Percentiles rank a stretch among this genome's conserved stretches.
Conservation (phyloP, 108 stramenopile genomes). For the Mayamaea pseudoterrestris region DNA sequence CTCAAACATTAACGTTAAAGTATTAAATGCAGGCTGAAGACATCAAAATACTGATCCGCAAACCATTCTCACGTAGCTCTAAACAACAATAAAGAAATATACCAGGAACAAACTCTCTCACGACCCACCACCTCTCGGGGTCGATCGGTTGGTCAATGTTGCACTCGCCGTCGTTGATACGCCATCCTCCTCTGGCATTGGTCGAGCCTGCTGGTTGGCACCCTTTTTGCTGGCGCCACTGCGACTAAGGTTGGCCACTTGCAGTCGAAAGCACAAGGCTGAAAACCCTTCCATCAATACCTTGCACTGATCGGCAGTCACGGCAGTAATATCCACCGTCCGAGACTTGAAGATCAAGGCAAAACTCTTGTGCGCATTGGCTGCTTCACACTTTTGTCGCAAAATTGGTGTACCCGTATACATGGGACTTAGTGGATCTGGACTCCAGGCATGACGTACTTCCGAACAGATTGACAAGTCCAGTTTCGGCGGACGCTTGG, state of each 20-base stretch:
- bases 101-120: too few relatives aligned
- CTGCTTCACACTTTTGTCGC: constrained; percentile 81
- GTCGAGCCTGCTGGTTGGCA: constrained; percentile 11
- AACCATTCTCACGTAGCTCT: too few relatives aligned
- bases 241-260: constrained; percentile 66
- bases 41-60: too few relatives aligned
- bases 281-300: constrained; percentile 86
- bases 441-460: constrained; percentile 84
- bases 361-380: constrained; percentile 83
- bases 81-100: too few relatives aligned
- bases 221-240: constrained; percentile 17
- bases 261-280: constrained; percentile 77
- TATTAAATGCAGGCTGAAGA: too few relatives aligned
- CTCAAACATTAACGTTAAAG: too few relatives aligned
- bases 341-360: constrained; percentile 77
- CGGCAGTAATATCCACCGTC: constrained; percentile 83
- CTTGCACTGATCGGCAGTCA: constrained; percentile 88
- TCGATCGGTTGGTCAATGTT: constrained; percentile 60
- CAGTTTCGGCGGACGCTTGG: constrained; percentile 71
- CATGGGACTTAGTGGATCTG: constrained; percentile 82
- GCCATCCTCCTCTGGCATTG: constrained; percentile 40
- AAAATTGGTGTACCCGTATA: constrained; percentile 82
- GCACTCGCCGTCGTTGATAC: constrained; percentile 45
- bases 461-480: constrained; percentile 72
- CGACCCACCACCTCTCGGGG: neutral